phyloP scores from a whole-genome alignment of 495 filamentous ascomycete species.

The Paragyromitra xinjiangensis region DNA sequence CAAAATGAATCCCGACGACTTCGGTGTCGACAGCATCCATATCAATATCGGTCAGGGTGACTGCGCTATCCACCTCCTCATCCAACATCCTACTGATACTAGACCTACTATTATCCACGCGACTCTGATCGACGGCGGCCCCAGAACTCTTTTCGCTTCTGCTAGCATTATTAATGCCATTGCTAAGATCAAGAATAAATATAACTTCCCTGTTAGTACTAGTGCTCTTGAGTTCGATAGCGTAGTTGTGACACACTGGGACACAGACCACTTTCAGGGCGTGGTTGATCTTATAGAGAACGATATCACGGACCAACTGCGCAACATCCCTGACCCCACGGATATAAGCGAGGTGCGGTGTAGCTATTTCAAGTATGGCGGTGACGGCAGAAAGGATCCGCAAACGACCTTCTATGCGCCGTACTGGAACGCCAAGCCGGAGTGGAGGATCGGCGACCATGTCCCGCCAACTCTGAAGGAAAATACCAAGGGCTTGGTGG shows the following conservation, averaged over 20 bases:
- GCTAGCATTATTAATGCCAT: not conserved
- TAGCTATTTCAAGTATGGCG: constrained; percentile 3
- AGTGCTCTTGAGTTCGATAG: constrained; percentile 26
- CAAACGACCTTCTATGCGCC: constrained; percentile 14
- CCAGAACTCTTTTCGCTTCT: no score
- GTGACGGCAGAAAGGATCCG: not conserved
- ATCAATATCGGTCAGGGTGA: constrained; percentile 35
- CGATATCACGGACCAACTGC: not conserved
- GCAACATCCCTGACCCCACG: not conserved
- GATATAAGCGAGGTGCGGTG: not conserved
- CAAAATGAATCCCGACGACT: no score
- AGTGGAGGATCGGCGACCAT: not conserved
- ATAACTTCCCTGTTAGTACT: not conserved
- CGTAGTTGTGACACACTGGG: constrained; percentile 54
- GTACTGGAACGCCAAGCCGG: not conserved
- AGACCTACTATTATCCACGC: not conserved
- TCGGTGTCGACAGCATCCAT: not conserved
- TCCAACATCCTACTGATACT: not conserved
- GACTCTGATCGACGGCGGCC: constrained; percentile 31
- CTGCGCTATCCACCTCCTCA: constrained; percentile 39
- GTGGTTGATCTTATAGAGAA: constrained; percentile 18
- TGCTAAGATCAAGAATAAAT: not conserved
- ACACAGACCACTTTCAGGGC: constrained; percentile 46
- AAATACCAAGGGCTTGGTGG: not conserved
- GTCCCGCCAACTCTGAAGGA: not conserved